Conservation (phyloP, 1,284 basidiomycete genomes). For the Papiliotrema nemorosa region DNA sequence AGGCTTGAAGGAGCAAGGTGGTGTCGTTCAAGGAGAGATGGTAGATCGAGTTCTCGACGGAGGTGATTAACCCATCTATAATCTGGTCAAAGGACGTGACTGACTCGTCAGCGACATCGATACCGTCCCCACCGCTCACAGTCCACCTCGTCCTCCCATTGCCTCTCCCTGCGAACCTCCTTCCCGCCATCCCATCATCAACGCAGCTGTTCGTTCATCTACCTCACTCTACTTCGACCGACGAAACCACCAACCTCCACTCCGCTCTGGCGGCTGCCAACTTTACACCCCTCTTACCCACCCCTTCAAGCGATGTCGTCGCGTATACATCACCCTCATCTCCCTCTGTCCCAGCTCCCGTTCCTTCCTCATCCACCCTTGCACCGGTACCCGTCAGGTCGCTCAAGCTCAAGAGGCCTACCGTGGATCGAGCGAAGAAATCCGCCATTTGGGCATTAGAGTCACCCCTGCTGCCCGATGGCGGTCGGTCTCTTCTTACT, state of each 20-base stretch:
- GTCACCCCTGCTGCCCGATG: slow-evolving; percentile 43
- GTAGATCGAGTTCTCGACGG: slow-evolving; percentile 47
- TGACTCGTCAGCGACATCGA: slow-evolving; percentile 36
- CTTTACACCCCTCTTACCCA: slow-evolving; percentile 28
- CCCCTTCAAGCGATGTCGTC: slow-evolving; percentile 25
- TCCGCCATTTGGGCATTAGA: slow-evolving; percentile 49
- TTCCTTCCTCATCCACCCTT: slow-evolving; percentile 11
- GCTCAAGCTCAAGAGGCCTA: slow-evolving; percentile 36
- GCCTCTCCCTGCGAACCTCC: slow-evolving; percentile 36
- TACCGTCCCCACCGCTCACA: slow-evolving; percentile 36
- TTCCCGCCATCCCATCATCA: slow-evolving; percentile 39
- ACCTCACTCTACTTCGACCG: slow-evolving; percentile 7
- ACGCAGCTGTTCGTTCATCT: slow-evolving; percentile 43
- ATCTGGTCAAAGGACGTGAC: no score
- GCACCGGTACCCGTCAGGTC: slow-evolving; percentile 23
- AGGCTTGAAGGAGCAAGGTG: slow-evolving; percentile 25
- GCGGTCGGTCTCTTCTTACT: slow-evolving; percentile 53
- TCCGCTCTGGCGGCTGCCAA: slow-evolving; percentile 20
- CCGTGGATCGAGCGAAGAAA: slow-evolving; percentile 39
- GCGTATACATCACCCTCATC: slow-evolving; percentile 37
- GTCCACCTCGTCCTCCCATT: slow-evolving; percentile 47
- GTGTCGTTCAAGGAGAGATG: slow-evolving; percentile 46
- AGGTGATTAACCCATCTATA: slow-evolving; percentile 44
- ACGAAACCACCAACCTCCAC: slow-evolving; percentile 23
- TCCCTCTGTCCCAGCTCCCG: slow-evolving; percentile 14